These are phyloP conservation scores for Starmerella apicola DNA, from an alignment of 805 yeast species.

Conservation along the genomic window DNA sequence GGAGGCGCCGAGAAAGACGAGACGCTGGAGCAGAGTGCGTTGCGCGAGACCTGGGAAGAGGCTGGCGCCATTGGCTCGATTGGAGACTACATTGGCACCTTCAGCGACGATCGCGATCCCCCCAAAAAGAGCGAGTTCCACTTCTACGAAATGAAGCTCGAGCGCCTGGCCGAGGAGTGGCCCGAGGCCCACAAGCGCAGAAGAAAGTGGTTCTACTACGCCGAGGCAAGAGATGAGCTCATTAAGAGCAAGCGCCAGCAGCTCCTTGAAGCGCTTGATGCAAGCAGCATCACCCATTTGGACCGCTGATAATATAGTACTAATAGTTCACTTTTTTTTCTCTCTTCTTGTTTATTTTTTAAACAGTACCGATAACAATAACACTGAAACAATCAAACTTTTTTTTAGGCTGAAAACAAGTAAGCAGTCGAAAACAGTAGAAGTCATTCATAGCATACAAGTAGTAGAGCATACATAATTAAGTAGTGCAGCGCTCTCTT, in stretches of 20 bases:
- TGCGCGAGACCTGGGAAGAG: constrained; percentile 95
- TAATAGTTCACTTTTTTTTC: no score
- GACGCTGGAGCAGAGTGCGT: constrained; percentile 43
- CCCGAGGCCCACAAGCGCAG: constrained; percentile 59
- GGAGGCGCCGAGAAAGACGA: constrained; percentile 91
- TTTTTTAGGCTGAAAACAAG: no score
- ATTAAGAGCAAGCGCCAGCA: constrained; percentile 24
- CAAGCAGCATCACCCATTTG: constrained; percentile 8
- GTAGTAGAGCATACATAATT: no score
- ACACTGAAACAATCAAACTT: no score
- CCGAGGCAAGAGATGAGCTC: constrained; percentile 25
- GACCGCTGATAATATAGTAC: no score
- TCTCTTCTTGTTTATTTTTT: no score
- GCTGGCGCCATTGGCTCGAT: constrained; percentile 75
- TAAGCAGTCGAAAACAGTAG: no score
- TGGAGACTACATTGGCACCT: constrained; percentile 43
- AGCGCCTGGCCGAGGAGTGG: constrained; percentile 46
- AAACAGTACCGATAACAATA: no score
- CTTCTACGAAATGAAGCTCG: constrained; percentile 65
- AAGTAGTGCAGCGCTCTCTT: no score
- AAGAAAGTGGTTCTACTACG: constrained; percentile 53
- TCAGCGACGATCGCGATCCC: constrained; percentile 48
- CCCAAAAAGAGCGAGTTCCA: constrained; percentile 56
- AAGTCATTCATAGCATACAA: no score
- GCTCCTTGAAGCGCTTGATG: constrained; percentile 25